Evolutionary conservation across 176 grass and related monocot species (phyloP).

Genomic region (Canna indica): DNA sequence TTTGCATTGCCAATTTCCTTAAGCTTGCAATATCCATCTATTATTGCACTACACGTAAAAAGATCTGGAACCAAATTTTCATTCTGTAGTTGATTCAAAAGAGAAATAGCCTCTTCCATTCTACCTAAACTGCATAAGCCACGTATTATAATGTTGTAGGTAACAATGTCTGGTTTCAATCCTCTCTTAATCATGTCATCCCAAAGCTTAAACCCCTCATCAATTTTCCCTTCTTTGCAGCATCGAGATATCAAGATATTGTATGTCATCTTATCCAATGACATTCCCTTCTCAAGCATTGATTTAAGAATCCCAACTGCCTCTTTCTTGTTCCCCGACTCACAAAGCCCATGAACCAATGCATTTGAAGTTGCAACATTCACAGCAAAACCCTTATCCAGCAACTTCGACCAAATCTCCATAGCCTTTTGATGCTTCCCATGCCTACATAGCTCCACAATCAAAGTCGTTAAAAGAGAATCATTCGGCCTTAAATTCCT

Average conservation of each 20-base stretch:
- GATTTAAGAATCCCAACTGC: slow-evolving; percentile 44
- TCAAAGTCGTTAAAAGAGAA: slow-evolving; percentile 62
- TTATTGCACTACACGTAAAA: slow-evolving; percentile 63
- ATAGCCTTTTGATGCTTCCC: slow-evolving; percentile 48
- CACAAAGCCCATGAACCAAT: slow-evolving; percentile 74
- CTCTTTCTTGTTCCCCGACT: slow-evolving; percentile 38
- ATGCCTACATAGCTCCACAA: slow-evolving; percentile 47
- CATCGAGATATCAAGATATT: slow-evolving; percentile 68
- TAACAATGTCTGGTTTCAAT: slow-evolving; percentile 64
- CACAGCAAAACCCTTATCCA: slow-evolving; percentile 53
- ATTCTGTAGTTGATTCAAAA: slow-evolving; percentile 55
- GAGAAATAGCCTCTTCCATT: slow-evolving; percentile 50
- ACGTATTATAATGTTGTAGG: slow-evolving; percentile 53
- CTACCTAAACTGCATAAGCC: slow-evolving; percentile 58
- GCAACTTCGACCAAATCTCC: slow-evolving; percentile 43
- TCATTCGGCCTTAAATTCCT: slow-evolving; percentile 72
- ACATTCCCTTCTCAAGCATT: slow-evolving; percentile 46
- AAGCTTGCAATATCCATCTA: slow-evolving; percentile 71
- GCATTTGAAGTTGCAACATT: slow-evolving; percentile 70
- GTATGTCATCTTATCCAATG: slow-evolving; percentile 71
- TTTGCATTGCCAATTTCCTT: slow-evolving; percentile 73
- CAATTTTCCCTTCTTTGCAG: slow-evolving; percentile 64
- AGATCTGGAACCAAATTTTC: slow-evolving; percentile 55
- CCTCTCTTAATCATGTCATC: slow-evolving; percentile 71
- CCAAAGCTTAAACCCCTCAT: slow-evolving; percentile 51